A percentile compares a stretch with the other conserved stretches of the same genome.
These are phyloP conservation scores for Trichoderma simmonsii DNA, from an alignment of 2,329 filamentous ascomycete species.

Conservation along the genomic window DNA sequence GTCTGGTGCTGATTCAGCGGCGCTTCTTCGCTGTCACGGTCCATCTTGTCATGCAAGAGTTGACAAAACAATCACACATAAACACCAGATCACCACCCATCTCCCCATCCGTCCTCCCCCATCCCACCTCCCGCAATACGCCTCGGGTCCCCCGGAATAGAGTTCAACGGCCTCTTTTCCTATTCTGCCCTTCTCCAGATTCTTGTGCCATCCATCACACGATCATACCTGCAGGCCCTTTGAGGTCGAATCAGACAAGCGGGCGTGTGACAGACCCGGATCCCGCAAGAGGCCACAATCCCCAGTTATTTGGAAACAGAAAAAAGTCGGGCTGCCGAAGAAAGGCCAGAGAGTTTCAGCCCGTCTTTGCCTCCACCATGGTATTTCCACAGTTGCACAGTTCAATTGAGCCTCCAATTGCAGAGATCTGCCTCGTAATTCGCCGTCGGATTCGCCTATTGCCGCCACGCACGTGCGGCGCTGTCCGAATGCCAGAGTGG, in stretches of 20 bases:
- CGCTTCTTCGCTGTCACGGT: background rate
- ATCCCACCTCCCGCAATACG: background rate
- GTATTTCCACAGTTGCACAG: background rate
- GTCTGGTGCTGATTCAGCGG: constrained; percentile 11
- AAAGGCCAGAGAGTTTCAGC: constrained; percentile 14
- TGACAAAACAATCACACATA: background rate
- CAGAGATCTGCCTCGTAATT: background rate
- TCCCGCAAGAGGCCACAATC: background rate
- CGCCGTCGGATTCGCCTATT: constrained; percentile 4
- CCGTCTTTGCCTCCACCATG: constrained; percentile 1
- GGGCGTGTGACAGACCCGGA: background rate
- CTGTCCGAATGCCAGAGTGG: background rate
- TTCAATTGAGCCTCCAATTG: background rate
- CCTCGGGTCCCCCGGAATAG: constrained; percentile 11
- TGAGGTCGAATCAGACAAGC: background rate
- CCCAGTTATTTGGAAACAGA: constrained; percentile 1
- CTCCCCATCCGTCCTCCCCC: background rate
- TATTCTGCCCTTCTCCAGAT: constrained; percentile 10
- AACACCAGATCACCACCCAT: background rate
- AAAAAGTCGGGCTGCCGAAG: background rate
- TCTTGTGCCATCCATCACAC: constrained; percentile 3
- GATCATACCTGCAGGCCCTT: background rate
- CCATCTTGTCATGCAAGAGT: background rate
- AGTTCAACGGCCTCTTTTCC: constrained; percentile 7
- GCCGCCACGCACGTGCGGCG: constrained; percentile 6